A percentile compares a stretch with the other conserved stretches of the same genome.
Conservation (phyloP, 1,284 basidiomycete genomes). For the Dichomitus squalens region DNA sequence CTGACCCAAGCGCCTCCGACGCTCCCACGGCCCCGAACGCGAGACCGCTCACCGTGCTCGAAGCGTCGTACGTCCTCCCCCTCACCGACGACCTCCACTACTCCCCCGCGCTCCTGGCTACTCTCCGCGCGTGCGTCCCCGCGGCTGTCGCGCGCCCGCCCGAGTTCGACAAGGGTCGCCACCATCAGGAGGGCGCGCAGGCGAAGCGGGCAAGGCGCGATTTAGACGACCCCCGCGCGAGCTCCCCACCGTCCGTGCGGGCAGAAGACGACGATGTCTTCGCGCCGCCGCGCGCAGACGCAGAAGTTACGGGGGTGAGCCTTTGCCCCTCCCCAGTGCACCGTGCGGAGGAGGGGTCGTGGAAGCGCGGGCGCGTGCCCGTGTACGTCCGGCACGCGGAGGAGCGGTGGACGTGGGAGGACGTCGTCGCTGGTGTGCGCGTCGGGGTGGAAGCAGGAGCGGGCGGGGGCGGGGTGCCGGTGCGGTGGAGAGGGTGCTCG, state of each 20-base stretch:
- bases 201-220: neutral
- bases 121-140: constrained; percentile 30
- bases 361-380: constrained; percentile 24
- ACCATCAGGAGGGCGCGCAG: constrained; percentile 11
- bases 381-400: constrained; percentile 62
- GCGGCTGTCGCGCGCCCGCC: constrained; percentile 27
- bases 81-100: constrained; percentile 16
- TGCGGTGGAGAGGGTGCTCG: constrained; percentile 70
- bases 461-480: constrained; percentile 45
- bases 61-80: constrained; percentile 24
- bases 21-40: neutral
- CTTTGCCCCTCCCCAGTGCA: constrained; percentile 59
- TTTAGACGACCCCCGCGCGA: constrained; percentile 5
- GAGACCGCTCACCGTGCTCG: constrained; percentile 35
- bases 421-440: constrained; percentile 49
- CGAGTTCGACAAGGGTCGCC: constrained; percentile 1
- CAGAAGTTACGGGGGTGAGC: constrained; percentile 36
- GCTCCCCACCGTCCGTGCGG: neutral
- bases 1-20: constrained; percentile 3
- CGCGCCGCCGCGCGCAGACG: neutral
- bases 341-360: constrained; percentile 15
- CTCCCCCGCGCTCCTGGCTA: constrained; percentile 19
- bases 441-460: constrained; percentile 43
- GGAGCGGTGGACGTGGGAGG: constrained; percentile 69
- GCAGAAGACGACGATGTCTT: constrained; percentile 5